Conservation (phyloP, 768 basidiomycete genomes). For the Podaxis carcinomalis region DNA sequence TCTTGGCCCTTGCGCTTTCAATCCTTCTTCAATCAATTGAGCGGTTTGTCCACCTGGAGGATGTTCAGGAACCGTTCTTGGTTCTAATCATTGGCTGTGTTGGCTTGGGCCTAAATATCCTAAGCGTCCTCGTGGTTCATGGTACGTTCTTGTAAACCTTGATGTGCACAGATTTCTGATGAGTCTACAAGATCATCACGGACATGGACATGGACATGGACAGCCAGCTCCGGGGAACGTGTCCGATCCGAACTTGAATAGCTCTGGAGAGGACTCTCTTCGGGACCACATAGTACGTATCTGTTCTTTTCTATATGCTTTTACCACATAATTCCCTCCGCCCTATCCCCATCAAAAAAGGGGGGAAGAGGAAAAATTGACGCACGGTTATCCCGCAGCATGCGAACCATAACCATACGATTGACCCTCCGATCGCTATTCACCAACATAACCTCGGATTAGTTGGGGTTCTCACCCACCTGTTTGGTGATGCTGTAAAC, state of each 20-base stretch:
- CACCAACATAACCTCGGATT: slow-evolving; percentile 41
- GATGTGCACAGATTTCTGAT: background rate
- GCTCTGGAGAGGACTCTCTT: slow-evolving; percentile 13
- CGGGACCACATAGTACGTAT: slow-evolving; percentile 27
- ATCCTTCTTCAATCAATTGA: slow-evolving; percentile 51
- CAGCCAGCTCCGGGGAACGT: slow-evolving; percentile 13
- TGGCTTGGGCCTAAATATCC: slow-evolving; percentile 43
- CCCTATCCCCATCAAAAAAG: background rate
- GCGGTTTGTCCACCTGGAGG: slow-evolving; percentile 45
- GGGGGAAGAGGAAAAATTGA: background rate
- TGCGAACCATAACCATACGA: slow-evolving; percentile 44
- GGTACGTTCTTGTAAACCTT: slow-evolving; percentile 22
- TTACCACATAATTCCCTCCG: background rate
- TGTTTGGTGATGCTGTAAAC: slow-evolving; percentile 50
- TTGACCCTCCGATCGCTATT: slow-evolving; percentile 29
- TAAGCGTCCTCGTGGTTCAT: slow-evolving; percentile 46
- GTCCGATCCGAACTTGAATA: slow-evolving; percentile 16
- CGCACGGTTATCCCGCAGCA: slow-evolving; percentile 28
- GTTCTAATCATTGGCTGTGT: slow-evolving; percentile 46
- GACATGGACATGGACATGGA: slow-evolving; percentile 37
- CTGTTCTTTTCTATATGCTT: background rate
- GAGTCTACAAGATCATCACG: slow-evolving; percentile 31
- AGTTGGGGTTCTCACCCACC: slow-evolving; percentile 45
- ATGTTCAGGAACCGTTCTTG: slow-evolving; percentile 36
- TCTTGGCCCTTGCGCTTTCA: slow-evolving; percentile 47